Evolutionary conservation across 306 rosid genomes (phyloP).

Genomic region (Dalbergia oliveri): DNA sequence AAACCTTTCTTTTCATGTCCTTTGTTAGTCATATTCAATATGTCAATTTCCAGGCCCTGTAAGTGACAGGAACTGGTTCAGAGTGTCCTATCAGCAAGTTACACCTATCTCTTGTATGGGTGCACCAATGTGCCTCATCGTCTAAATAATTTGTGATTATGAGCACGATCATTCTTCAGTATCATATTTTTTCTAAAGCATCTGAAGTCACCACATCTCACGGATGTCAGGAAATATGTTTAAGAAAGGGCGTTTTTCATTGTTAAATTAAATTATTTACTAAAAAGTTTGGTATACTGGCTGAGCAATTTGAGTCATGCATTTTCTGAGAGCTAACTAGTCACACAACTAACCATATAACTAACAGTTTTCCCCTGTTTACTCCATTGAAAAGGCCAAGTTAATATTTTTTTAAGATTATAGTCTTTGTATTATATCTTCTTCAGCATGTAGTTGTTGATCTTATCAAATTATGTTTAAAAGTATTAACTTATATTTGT

Average conservation of each 20-base stretch:
- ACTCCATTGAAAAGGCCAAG: background rate
- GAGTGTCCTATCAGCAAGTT: too few relatives aligned
- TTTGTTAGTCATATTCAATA: background rate
- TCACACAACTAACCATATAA: background rate
- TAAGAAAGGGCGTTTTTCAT: background rate
- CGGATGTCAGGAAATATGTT: constrained; percentile 13
- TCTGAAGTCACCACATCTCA: background rate
- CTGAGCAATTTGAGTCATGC: constrained; percentile 27
- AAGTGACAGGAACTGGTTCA: background rate
- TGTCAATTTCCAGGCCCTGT: background rate
- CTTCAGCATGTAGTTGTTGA: constrained; percentile 28
- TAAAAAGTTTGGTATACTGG: constrained; percentile 21
- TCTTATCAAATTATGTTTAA: constrained; percentile 30
- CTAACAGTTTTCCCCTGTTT: background rate
- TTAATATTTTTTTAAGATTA: background rate
- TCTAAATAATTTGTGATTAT: constrained; percentile 12
- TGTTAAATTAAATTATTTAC: constrained; percentile 9
- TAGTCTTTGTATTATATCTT: background rate
- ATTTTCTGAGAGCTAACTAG: background rate
- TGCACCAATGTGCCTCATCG: constrained; percentile 1
- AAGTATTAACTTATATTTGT: constrained; percentile 23
- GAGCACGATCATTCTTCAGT: constrained; percentile 32
- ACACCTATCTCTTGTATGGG: constrained; percentile 1
- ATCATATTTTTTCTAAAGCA: background rate
- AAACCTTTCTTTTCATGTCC: background rate